Evolutionary conservation across 2,329 filamentous ascomycete genomes (phyloP).

Genomic region (Phaeoacremonium minimum): DNA sequence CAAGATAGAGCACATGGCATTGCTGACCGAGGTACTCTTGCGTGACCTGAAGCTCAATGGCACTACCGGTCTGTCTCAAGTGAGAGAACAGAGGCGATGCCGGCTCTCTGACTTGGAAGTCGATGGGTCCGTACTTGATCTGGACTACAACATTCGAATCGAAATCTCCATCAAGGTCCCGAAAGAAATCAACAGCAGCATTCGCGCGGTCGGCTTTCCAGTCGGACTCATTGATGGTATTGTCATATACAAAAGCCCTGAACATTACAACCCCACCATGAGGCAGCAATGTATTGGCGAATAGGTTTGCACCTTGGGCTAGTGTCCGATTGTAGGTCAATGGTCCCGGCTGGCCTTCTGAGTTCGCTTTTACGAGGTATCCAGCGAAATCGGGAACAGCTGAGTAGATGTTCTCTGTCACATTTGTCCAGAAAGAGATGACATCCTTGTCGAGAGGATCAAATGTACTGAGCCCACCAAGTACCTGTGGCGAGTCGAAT

Average conservation of each 20-base stretch:
- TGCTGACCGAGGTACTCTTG: constrained; percentile 73
- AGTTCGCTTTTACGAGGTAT: constrained; percentile 68
- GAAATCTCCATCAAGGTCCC: constrained; percentile 59
- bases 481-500: constrained; percentile 59
- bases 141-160: constrained; percentile 69
- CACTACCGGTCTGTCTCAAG: constrained; percentile 35
- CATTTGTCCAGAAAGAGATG: constrained; percentile 57
- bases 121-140: constrained; percentile 71
- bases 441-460: constrained; percentile 60
- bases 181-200: constrained; percentile 64
- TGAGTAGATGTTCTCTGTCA: constrained; percentile 55
- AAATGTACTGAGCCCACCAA: constrained; percentile 55
- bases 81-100: constrained; percentile 59
- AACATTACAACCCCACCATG: constrained; percentile 64
- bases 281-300: constrained; percentile 53
- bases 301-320: constrained; percentile 64
- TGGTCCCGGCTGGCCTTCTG: constrained; percentile 67
- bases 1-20: constrained; percentile 62
- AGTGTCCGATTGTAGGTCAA: constrained; percentile 67
- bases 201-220: constrained; percentile 68
- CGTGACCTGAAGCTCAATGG: constrained; percentile 62
- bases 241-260: constrained; percentile 68
- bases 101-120: constrained; percentile 69
- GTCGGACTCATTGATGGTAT: constrained; percentile 47
- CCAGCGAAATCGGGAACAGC: constrained; percentile 64